Evolutionary conservation across 768 basidiomycete species (phyloP).

Genomic region (Saitozyma sp.): DNA sequence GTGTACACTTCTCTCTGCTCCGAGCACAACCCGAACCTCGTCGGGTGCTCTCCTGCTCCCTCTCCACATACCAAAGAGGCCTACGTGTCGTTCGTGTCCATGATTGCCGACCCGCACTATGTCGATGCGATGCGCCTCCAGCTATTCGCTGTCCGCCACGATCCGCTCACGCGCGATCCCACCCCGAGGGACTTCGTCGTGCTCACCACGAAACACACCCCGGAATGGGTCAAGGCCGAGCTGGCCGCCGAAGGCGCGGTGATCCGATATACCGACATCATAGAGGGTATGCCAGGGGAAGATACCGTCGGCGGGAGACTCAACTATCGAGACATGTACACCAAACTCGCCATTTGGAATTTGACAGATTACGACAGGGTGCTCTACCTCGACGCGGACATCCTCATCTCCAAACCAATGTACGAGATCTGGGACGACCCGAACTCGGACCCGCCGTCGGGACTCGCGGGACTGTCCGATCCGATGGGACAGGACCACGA

Average conservation of each 20-base stretch:
- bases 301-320: slow-evolving; percentile 4
- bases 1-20: not conserved
- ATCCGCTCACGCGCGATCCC: slow-evolving; percentile 19
- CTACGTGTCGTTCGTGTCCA: slow-evolving; percentile 29
- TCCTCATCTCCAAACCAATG: slow-evolving; percentile 14
- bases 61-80: slow-evolving; percentile 15
- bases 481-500: not conserved
- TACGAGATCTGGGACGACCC: slow-evolving; percentile 24
- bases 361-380: slow-evolving; percentile 22
- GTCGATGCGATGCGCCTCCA: slow-evolving; percentile 17
- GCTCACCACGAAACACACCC: slow-evolving; percentile 19
- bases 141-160: slow-evolving; percentile 24
- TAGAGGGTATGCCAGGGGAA: slow-evolving; percentile 22
- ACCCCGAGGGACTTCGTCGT: slow-evolving; percentile 18
- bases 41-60: not conserved
- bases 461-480: slow-evolving; percentile 6
- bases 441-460: slow-evolving; percentile 1
- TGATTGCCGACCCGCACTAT: slow-evolving; percentile 12
- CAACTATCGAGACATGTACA: slow-evolving; percentile 22
- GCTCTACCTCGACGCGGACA: slow-evolving; percentile 20
- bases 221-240: slow-evolving; percentile 7
- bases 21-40: not conserved
- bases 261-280: slow-evolving; percentile 4
- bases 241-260: slow-evolving; percentile 21
- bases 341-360: slow-evolving; percentile 28